phyloP scores from a whole-genome alignment of 352 stramenopile species.

The Phytophthora hibernalis region DNA sequence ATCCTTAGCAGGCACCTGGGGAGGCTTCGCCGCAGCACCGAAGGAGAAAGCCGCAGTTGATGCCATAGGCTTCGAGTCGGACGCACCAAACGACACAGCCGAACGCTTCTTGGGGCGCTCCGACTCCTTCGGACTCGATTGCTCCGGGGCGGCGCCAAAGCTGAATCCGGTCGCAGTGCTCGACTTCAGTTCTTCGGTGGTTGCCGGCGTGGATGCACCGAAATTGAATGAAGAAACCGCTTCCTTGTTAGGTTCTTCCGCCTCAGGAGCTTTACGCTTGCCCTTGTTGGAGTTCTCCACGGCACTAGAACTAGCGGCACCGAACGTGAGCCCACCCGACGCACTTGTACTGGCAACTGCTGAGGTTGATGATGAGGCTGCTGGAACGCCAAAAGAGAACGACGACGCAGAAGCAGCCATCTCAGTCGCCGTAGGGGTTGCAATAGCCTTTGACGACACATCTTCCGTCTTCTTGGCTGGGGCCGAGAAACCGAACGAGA shows the following conservation, averaged over 20 bases:
- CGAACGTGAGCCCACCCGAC: slow-evolving; percentile 36
- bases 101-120: slow-evolving; percentile 36
- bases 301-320: slow-evolving; percentile 11
- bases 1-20: slow-evolving; percentile 31
- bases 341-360: background rate
- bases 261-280: slow-evolving; percentile 38
- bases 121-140: slow-evolving; percentile 27
- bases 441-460: slow-evolving; percentile 11
- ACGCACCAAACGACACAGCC: slow-evolving; percentile 30
- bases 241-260: slow-evolving; percentile 14
- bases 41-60: slow-evolving; percentile 43
- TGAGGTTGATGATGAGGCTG: background rate
- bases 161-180: slow-evolving; percentile 37
- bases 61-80: slow-evolving; percentile 32
- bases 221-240: slow-evolving; percentile 35
- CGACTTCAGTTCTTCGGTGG: slow-evolving; percentile 16
- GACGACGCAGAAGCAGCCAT: slow-evolving; percentile 21
- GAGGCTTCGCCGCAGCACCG: slow-evolving; percentile 14
- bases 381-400: slow-evolving; percentile 41
- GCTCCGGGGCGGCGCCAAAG: slow-evolving; percentile 31
- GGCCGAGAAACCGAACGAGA: slow-evolving; percentile 43
- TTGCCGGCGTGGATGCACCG: slow-evolving; percentile 2
- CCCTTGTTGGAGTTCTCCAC: slow-evolving; percentile 18
- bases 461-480: slow-evolving; percentile 26
- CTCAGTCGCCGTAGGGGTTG: background rate